phyloP scores from a whole-genome alignment of 208 protist species.

The Trypanosomatidae sp. region DNA sequence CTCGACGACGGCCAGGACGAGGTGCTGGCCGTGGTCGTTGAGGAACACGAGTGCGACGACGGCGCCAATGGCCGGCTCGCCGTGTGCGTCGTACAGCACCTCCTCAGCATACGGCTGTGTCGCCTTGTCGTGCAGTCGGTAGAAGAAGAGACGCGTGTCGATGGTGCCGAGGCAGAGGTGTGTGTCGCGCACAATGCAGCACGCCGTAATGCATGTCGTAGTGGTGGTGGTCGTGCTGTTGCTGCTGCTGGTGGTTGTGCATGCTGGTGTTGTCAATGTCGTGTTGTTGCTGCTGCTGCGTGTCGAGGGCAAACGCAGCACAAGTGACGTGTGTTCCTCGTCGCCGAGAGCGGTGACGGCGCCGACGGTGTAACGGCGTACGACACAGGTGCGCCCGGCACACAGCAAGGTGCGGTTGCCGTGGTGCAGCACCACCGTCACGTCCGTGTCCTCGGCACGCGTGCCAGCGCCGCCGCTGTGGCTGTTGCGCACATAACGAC shows the following conservation, averaged over 20 bases:
- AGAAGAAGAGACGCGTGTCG: constrained; percentile 64
- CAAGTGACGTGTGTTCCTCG: constrained; percentile 39
- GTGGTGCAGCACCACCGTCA: constrained; percentile 20
- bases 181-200: constrained; percentile 67
- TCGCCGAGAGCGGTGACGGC: constrained; percentile 35
- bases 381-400: constrained; percentile 33
- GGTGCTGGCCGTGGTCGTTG: constrained; percentile 54
- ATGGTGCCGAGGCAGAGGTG: constrained; percentile 68
- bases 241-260: background rate
- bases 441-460: constrained; percentile 13
- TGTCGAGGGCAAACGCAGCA: constrained; percentile 26
- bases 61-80: constrained; percentile 31
- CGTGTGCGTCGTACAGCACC: constrained; percentile 14
- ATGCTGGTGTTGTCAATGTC: background rate
- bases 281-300: background rate
- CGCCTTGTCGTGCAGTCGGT: constrained; percentile 43
- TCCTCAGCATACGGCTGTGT: constrained; percentile 39
- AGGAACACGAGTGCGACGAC: constrained; percentile 56
- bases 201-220: constrained; percentile 78
- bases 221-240: constrained; percentile 12
- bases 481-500: constrained; percentile 1
- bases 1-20: constrained; percentile 53
- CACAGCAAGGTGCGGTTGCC: constrained; percentile 44
- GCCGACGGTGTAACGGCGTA: constrained; percentile 25
- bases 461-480: too few relatives aligned